phyloP scores from a whole-genome alignment of 208 protist species.

The Kentomonas sorsogonicus region DNA sequence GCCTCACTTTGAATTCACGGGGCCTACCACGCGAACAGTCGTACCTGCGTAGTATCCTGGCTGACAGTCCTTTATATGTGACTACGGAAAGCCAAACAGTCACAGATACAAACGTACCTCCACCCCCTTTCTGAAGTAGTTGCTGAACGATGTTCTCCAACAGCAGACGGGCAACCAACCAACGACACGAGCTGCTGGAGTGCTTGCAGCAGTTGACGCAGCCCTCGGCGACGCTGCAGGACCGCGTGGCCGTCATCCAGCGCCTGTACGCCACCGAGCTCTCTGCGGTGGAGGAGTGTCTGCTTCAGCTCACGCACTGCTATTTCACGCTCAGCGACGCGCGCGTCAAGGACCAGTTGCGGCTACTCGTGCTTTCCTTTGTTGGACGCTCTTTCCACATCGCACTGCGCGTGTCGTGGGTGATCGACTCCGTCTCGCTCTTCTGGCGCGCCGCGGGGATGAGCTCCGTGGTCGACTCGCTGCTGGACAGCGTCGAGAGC shows the following conservation, averaged over 20 bases:
- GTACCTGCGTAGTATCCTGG: too few species aligned
- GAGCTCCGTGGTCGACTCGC: constrained; percentile 48
- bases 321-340: constrained; percentile 61
- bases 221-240: constrained; percentile 22
- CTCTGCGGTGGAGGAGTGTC: constrained; percentile 50
- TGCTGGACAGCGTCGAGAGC: constrained; percentile 85
- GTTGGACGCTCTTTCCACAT: constrained; percentile 58
- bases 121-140: too few species aligned
- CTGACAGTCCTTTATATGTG: too few species aligned
- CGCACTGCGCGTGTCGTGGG: constrained; percentile 75
- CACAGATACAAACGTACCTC: too few species aligned
- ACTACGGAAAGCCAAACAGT: too few species aligned
- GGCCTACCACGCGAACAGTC: too few species aligned
- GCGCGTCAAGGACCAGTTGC: constrained; percentile 48
- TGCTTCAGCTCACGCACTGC: constrained; percentile 79
- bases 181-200: constrained; percentile 55
- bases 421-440: constrained; percentile 52
- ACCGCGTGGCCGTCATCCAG: constrained; percentile 44
- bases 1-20: too few species aligned
- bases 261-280: constrained; percentile 56
- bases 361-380: constrained; percentile 70
- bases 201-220: constrained; percentile 37
- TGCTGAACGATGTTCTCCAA: too few species aligned
- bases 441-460: constrained; percentile 46
- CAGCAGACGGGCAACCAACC: too few species aligned